Conservation (phyloP, 768 basidiomycete species). For the Fomitopsis pulvina region DNA sequence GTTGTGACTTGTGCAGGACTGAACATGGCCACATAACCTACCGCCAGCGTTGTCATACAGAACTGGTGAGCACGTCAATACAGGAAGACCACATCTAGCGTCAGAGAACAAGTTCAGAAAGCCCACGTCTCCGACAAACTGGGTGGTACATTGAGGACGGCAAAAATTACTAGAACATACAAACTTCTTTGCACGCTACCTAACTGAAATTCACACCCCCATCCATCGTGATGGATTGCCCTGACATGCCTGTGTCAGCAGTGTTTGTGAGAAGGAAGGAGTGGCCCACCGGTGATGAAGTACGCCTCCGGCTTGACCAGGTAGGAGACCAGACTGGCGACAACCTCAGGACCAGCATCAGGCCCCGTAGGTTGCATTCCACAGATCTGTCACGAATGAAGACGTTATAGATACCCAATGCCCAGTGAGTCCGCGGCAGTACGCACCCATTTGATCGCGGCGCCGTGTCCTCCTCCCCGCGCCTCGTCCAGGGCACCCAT, state of each 20-base stretch:
- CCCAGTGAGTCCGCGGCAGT: no score
- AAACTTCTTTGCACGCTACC: no score
- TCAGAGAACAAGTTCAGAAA: no score
- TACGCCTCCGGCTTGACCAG: constrained; percentile 16
- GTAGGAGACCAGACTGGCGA: constrained; percentile 18
- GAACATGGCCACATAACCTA: no score
- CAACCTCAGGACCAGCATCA: constrained; percentile 6
- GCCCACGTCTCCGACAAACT: no score
- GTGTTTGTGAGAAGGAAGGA: not conserved
- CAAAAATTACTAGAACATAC: no score
- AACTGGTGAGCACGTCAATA: no score
- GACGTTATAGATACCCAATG: not conserved
- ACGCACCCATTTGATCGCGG: constrained; percentile 5
- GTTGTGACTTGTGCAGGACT: no score
- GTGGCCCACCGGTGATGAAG: constrained; percentile 14
- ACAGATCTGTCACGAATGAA: not conserved
- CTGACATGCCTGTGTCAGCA: not conserved
- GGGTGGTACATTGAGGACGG: no score
- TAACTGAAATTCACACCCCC: not conserved
- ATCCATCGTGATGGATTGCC: not conserved
- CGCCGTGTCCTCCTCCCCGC: constrained; percentile 6
- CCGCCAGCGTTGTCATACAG: no score
- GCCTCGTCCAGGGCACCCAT: constrained; percentile 2
- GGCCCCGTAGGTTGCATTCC: not conserved
- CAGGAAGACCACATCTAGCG: no score